Percentiles rank a stretch among this genome's conserved stretches.
Evolutionary conservation across 2,329 filamentous ascomycete genomes (phyloP).

Genomic region (Exophiala phaeomuriformis): DNA sequence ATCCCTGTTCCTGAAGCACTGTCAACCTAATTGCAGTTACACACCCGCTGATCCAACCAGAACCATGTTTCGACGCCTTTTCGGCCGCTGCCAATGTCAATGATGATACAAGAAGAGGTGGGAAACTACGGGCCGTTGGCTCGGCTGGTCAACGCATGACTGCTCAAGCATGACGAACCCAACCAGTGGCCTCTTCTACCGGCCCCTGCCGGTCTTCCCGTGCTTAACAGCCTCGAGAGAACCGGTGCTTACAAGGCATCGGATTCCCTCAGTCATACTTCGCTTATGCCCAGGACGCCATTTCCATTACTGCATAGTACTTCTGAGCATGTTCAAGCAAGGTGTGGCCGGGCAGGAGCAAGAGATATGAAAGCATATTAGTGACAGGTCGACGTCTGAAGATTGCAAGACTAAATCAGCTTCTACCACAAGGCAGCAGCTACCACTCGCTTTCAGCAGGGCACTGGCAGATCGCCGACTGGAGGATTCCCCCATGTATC

Average conservation of each 20-base stretch:
- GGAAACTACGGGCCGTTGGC: too few relatives aligned
- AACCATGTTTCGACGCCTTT: not conserved
- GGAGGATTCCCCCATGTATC: conserved; percentile 8
- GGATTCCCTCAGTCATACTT: not conserved
- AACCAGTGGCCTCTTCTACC: not conserved
- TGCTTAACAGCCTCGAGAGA: too few relatives aligned
- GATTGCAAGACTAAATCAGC: not conserved
- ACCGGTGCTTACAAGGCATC: not conserved
- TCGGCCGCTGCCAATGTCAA: not conserved
- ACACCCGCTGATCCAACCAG: not conserved
- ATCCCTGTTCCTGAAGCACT: not conserved
- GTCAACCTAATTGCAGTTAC: not conserved
- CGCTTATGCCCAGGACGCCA: not conserved
- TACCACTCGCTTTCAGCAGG: conserved; percentile 16
- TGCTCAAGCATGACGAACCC: not conserved
- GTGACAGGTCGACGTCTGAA: too few relatives aligned
- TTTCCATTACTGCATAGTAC: not conserved
- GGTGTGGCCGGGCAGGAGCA: not conserved
- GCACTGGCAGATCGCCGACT: conserved; percentile 16
- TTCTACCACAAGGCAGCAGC: not conserved
- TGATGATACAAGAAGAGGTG: not conserved
- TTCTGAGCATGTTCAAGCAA: not conserved
- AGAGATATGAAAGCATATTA: too few relatives aligned
- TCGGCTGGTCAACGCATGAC: not conserved
- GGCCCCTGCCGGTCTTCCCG: too few relatives aligned